Evolutionary conservation across 106 monocot species (phyloP).

Genomic region (Dendrobium chrysotoxum): DNA sequence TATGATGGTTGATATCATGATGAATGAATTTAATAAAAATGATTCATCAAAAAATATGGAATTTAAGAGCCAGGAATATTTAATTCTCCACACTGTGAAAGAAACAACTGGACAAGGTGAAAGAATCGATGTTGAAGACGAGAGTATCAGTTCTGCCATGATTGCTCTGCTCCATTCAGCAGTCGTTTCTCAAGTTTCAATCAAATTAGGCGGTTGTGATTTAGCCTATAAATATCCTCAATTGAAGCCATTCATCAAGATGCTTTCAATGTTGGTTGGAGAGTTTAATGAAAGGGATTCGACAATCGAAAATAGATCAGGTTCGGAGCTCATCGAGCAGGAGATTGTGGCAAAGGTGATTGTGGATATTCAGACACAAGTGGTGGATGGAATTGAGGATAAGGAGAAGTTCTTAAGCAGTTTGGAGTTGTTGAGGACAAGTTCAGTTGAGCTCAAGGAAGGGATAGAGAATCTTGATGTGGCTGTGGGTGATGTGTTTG

Average conservation of each 20-base stretch:
- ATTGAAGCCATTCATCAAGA: constrained; percentile 17
- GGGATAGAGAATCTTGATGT: constrained; percentile 42
- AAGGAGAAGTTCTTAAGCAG: constrained; percentile 13
- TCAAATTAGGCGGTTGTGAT: constrained; percentile 2
- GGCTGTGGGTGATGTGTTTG: constrained; percentile 50
- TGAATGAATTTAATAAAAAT: constrained; percentile 7
- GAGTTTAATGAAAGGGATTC: constrained; percentile 13
- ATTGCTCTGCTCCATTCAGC: constrained; percentile 29
- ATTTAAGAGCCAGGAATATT: neutral
- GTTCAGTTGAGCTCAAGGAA: constrained; percentile 33
- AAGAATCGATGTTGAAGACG: constrained; percentile 1
- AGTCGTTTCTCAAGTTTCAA: constrained; percentile 22
- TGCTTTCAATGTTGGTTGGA: constrained; percentile 17
- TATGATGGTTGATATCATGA: constrained; percentile 30
- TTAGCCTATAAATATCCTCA: constrained; percentile 8
- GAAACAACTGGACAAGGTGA: neutral
- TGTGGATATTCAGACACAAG: constrained; percentile 20
- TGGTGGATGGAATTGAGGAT: constrained; percentile 6
- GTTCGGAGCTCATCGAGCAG: constrained; percentile 23
- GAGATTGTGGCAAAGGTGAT: constrained; percentile 28
- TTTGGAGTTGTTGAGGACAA: constrained; percentile 33
- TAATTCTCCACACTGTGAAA: neutral
- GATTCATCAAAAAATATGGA: neutral
- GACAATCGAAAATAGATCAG: neutral
- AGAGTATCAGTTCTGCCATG: constrained; percentile 21